These are phyloP conservation scores for Metarhizium album DNA, from an alignment of 2,329 filamentous ascomycete genomes.

Conservation along the genomic window DNA sequence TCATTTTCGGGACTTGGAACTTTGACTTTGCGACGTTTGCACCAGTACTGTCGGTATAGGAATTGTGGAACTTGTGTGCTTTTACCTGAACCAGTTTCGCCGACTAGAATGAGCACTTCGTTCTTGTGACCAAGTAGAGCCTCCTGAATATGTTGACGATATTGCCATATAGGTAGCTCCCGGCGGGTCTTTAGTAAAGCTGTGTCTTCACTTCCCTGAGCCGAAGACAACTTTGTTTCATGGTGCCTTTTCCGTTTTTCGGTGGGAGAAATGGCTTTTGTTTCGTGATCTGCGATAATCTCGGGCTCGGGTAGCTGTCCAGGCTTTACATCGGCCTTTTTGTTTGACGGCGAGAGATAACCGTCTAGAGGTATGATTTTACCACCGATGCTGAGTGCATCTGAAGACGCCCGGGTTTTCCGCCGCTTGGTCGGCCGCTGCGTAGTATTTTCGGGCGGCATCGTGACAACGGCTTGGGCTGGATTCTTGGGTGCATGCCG, in stretches of 20 bases:
- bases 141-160: slow-evolving; percentile 57
- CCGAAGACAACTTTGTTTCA: slow-evolving; percentile 3
- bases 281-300: background rate
- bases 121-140: slow-evolving; percentile 43
- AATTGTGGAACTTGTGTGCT: slow-evolving; percentile 96
- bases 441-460: slow-evolving; percentile 1
- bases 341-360: slow-evolving; percentile 29
- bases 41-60: slow-evolving; percentile 70
- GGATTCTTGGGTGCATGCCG: background rate
- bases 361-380: slow-evolving; percentile 39
- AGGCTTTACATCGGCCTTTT: slow-evolving; percentile 1
- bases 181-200: slow-evolving; percentile 41
- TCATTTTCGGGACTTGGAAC: slow-evolving; percentile 29
- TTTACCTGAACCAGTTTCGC: slow-evolving; percentile 94
- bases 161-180: slow-evolving; percentile 69
- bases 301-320: background rate
- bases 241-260: background rate
- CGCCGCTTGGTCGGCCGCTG: slow-evolving; percentile 25
- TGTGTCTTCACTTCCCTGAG: slow-evolving; percentile 18
- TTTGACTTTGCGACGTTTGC: slow-evolving; percentile 46
- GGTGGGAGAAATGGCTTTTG: background rate
- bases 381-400: slow-evolving; percentile 34
- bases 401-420: slow-evolving; percentile 21
- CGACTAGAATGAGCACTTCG: slow-evolving; percentile 74
- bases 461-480: background rate